Percentiles rank a stretch among this genome's conserved stretches.
These are phyloP conservation scores for Fusarium hostae DNA, from an alignment of 2,329 filamentous ascomycete species.

Conservation along the genomic window DNA sequence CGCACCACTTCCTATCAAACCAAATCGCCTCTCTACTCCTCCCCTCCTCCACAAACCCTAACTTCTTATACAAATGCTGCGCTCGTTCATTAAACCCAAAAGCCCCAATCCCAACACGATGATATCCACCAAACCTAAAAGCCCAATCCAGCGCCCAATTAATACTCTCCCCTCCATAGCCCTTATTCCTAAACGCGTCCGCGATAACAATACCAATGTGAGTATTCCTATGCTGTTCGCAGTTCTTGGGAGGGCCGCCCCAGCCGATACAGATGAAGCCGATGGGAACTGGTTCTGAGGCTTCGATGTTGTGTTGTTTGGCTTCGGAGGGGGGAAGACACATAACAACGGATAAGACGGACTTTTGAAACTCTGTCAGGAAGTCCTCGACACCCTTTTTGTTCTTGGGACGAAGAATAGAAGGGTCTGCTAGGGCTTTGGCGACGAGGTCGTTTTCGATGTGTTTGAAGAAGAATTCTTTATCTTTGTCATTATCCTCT, in stretches of 20 bases:
- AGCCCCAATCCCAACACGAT: slow-evolving; percentile 54
- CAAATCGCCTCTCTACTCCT: slow-evolving; percentile 55
- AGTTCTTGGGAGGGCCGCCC: not conserved
- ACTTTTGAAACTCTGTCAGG: not conserved
- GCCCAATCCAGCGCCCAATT: slow-evolving; percentile 59
- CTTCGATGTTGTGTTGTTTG: not conserved
- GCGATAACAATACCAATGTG: slow-evolving; percentile 53
- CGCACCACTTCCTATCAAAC: slow-evolving; percentile 55
- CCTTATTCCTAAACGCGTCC: slow-evolving; percentile 49
- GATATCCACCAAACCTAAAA: slow-evolving; percentile 57
- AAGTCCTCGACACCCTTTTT: not conserved
- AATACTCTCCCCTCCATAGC: slow-evolving; percentile 60
- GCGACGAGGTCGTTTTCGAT: slow-evolving; percentile 19
- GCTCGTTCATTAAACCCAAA: slow-evolving; percentile 58
- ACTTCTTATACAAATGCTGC: slow-evolving; percentile 54
- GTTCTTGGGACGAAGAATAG: not conserved
- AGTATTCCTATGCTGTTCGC: not conserved
- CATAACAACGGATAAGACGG: not conserved
- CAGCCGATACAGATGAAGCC: slow-evolving; percentile 20
- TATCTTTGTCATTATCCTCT: slow-evolving; percentile 24
- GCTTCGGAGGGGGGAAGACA: not conserved
- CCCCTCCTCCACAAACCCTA: slow-evolving; percentile 60
- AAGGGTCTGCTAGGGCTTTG: slow-evolving; percentile 3
- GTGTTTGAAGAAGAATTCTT: slow-evolving; percentile 17
- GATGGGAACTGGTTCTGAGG: not conserved